These are phyloP conservation scores for Linnemannia hyalina DNA, from an alignment of 192 early-diverging fungal species.

Conservation along the genomic window DNA sequence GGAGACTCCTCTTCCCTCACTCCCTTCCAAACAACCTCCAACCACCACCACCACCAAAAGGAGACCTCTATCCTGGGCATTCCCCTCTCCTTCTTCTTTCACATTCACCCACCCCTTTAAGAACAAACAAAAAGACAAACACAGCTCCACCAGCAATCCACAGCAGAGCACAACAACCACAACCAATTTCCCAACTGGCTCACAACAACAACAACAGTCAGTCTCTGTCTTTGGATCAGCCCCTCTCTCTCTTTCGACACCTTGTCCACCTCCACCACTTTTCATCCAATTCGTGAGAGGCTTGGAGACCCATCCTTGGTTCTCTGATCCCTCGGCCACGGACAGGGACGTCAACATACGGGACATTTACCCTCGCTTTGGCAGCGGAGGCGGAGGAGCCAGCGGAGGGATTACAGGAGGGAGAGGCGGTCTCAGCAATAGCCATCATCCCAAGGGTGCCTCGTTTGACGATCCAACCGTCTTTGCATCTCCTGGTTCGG, in stretches of 20 bases:
- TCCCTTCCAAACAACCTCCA: background rate
- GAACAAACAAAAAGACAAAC: background rate
- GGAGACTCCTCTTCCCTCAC: background rate
- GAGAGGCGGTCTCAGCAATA: constrained; percentile 17
- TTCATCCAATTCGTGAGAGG: constrained; percentile 13
- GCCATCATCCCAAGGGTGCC: constrained; percentile 10
- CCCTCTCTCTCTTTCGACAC: background rate
- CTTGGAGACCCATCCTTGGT: constrained; percentile 16
- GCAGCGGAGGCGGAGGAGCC: background rate
- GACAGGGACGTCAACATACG: background rate
- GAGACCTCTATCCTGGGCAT: background rate
- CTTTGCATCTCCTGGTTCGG: background rate
- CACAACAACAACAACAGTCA: background rate
- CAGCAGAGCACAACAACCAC: background rate
- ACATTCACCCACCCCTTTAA: background rate
- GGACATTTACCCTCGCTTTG: constrained; percentile 2
- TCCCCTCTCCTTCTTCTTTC: background rate
- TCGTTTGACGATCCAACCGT: background rate
- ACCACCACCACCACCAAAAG: background rate
- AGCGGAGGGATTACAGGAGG: constrained; percentile 3
- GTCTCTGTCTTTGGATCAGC: background rate
- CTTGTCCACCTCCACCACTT: background rate
- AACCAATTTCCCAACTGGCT: background rate
- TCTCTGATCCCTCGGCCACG: constrained; percentile 26
- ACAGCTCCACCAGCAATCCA: background rate